phyloP scores from a whole-genome alignment of 1,284 basidiomycete genomes.

The Agaricales sp. region DNA sequence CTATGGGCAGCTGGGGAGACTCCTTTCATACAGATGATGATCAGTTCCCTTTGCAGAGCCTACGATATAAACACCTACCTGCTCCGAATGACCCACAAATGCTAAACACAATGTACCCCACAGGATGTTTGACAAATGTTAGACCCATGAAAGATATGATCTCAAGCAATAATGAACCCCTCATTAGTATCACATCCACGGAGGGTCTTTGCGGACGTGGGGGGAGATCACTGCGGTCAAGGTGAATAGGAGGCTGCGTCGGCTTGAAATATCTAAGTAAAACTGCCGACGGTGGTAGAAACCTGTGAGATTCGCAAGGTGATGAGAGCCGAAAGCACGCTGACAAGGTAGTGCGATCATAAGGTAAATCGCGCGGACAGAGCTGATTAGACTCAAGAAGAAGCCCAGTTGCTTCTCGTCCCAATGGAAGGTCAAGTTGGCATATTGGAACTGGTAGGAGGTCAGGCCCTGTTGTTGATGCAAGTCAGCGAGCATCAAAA shows the following conservation, averaged over 20 bases:
- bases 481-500: constrained; percentile 5
- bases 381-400: constrained; percentile 56
- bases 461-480: constrained; percentile 42
- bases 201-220: constrained; percentile 26
- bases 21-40: too few relatives aligned
- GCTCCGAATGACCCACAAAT: constrained; percentile 12
- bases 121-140: constrained; percentile 34
- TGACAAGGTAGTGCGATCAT: constrained; percentile 59
- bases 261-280: constrained; percentile 44
- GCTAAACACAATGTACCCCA: constrained; percentile 37
- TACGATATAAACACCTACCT: too few relatives aligned
- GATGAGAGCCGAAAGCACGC: constrained; percentile 16
- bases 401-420: constrained; percentile 72
- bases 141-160: constrained; percentile 34
- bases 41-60: too few relatives aligned
- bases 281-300: constrained; percentile 29
- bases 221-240: constrained; percentile 4
- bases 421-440: constrained; percentile 61
- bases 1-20: constrained; percentile 58
- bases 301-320: too few relatives aligned
- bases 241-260: too few relatives aligned
- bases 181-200: constrained; percentile 57
- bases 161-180: constrained; percentile 48
- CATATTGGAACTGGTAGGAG: constrained; percentile 62
- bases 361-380: constrained; percentile 49